phyloP scores from a whole-genome alignment of 352 stramenopile genomes.

The Pseudoperonospora humuli region DNA sequence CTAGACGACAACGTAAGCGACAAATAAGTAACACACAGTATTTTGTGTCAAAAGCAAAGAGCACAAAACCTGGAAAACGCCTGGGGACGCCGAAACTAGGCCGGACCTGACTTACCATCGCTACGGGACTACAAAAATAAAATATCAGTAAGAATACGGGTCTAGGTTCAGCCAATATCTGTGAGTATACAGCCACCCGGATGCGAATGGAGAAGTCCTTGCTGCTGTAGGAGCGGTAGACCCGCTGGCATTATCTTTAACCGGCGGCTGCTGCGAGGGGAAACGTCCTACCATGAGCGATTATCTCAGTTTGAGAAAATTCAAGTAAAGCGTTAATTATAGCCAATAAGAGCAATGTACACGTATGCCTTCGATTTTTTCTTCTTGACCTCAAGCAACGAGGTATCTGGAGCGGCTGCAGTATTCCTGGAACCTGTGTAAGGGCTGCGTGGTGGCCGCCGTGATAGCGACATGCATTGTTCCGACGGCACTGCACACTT shows the following conservation, averaged over 20 bases:
- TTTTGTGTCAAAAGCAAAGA: background rate
- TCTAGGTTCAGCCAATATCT: background rate
- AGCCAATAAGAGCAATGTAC: too few relatives aligned
- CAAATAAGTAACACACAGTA: background rate
- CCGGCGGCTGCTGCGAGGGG: constrained; percentile 7
- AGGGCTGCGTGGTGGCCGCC: too few relatives aligned
- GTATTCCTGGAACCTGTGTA: too few relatives aligned
- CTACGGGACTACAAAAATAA: constrained; percentile 22
- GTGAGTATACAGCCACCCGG: constrained; percentile 8
- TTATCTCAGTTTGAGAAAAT: too few relatives aligned
- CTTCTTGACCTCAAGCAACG: too few relatives aligned
- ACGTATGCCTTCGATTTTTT: too few relatives aligned
- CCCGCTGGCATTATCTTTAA: constrained; percentile 3
- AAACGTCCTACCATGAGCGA: constrained; percentile 13
- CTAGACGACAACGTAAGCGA: constrained; percentile 9
- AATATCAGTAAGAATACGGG: background rate
- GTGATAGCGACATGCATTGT: too few relatives aligned
- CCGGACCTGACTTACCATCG: constrained; percentile 32
- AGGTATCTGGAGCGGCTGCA: too few relatives aligned
- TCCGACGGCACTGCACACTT: too few relatives aligned
- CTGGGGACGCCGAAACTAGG: constrained; percentile 15
- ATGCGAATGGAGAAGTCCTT: constrained; percentile 22
- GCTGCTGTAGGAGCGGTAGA: background rate
- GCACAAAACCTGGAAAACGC: constrained; percentile 18
- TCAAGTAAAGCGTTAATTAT: too few relatives aligned